Percentiles rank a stretch among this genome's conserved stretches.
phyloP scores from a whole-genome alignment of 2,329 filamentous ascomycete species.

The Claviceps humidiphila region DNA sequence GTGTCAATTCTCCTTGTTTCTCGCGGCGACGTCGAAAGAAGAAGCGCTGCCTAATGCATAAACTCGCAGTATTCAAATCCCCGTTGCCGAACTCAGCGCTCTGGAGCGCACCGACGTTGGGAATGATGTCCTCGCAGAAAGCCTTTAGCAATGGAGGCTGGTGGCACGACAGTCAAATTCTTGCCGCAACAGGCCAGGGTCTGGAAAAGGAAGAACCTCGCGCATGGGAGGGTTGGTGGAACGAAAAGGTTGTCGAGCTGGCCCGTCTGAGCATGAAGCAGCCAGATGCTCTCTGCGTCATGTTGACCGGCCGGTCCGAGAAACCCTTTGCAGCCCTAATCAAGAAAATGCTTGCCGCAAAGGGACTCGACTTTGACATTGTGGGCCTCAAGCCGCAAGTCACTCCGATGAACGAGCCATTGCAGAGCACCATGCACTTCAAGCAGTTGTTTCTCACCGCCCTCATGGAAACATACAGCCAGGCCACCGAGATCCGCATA shows the following conservation, averaged over 20 bases:
- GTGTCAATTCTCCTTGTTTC: too few relatives aligned
- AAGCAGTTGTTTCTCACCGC: constrained; percentile 76
- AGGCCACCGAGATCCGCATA: constrained; percentile 69
- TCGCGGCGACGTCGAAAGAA: background rate
- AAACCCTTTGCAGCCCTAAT: constrained; percentile 64
- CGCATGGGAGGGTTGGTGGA: constrained; percentile 93
- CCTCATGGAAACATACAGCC: constrained; percentile 72
- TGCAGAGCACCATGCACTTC: constrained; percentile 76
- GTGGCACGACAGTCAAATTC: constrained; percentile 89
- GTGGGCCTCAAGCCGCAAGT: constrained; percentile 74
- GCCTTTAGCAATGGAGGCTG: constrained; percentile 75
- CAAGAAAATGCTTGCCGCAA: constrained; percentile 66
- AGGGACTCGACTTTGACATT: constrained; percentile 75
- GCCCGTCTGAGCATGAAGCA: constrained; percentile 71
- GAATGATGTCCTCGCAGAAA: constrained; percentile 62
- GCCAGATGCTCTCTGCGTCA: constrained; percentile 69
- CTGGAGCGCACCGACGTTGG: constrained; percentile 70
- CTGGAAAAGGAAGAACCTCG: constrained; percentile 66
- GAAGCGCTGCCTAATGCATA: background rate
- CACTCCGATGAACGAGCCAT: constrained; percentile 66
- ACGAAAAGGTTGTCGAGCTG: constrained; percentile 74
- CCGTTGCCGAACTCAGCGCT: constrained; percentile 79
- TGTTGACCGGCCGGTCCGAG: constrained; percentile 79
- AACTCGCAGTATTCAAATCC: constrained; percentile 63
- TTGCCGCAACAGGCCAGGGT: constrained; percentile 76